A percentile compares a stretch with the other conserved stretches of the same genome.
Conservation (phyloP, 768 basidiomycete species). For the Sporobolomyces roseus region DNA sequence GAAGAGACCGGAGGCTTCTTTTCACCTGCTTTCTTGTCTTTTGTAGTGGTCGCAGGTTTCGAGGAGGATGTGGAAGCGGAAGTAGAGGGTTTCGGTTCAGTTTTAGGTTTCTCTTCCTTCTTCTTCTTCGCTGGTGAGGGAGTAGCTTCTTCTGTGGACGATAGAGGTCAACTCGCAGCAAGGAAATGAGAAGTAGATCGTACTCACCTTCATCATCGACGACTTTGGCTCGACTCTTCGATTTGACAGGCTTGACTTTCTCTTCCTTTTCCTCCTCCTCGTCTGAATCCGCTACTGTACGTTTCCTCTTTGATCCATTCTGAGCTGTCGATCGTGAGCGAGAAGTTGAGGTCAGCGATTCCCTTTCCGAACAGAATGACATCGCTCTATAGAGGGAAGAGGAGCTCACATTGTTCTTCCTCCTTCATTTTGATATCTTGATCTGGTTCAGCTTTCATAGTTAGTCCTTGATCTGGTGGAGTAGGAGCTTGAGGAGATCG, state of each 20-base stretch:
- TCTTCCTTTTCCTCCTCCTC: background rate
- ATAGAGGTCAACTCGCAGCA: background rate
- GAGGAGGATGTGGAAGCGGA: background rate
- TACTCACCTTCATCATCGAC: conserved; percentile 15
- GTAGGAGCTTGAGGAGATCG: background rate
- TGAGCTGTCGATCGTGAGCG: background rate
- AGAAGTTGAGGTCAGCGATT: background rate
- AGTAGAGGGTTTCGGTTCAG: background rate
- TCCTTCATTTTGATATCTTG: background rate
- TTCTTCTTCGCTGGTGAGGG: conserved; percentile 22
- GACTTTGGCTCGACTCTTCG: background rate
- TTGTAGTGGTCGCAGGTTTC: background rate
- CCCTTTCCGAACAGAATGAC: too few relatives aligned
- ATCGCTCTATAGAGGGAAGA: background rate
- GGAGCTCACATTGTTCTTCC: background rate
- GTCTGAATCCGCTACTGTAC: background rate
- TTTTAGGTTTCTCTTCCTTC: background rate
- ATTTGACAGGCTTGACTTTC: background rate
- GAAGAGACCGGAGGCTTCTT: conserved; percentile 7
- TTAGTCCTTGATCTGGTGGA: background rate
- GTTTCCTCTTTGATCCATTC: conserved; percentile 9
- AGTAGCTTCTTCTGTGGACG: background rate
- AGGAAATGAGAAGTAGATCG: background rate
- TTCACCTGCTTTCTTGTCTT: background rate
- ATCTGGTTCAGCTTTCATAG: background rate